These are phyloP conservation scores for Plectosphaerella plurivora DNA, from an alignment of 2,329 filamentous ascomycete genomes.

Conservation along the genomic window DNA sequence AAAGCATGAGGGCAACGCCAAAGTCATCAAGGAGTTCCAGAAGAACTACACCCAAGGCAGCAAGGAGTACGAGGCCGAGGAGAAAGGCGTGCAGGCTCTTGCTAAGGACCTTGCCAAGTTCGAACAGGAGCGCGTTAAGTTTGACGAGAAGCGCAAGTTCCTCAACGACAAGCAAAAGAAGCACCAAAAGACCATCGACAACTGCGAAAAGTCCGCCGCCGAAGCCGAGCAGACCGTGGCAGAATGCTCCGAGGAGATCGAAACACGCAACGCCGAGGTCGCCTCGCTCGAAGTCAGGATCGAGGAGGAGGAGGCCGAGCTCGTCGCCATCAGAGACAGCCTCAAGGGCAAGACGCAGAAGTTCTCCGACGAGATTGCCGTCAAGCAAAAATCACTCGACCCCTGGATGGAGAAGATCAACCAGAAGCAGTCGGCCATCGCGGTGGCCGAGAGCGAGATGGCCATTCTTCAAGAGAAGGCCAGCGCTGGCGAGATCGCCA, in stretches of 20 bases:
- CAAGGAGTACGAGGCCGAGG: conserved; percentile 77
- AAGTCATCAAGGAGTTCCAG: conserved; percentile 84
- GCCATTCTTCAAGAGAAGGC: conserved; percentile 87
- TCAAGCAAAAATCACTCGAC: conserved; percentile 89
- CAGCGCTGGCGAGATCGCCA: conserved; percentile 77
- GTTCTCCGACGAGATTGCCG: conserved; percentile 86
- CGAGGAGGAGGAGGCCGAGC: conserved; percentile 73
- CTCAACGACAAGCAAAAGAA: conserved; percentile 88
- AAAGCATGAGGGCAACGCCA: conserved; percentile 85
- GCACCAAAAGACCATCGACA: conserved; percentile 79
- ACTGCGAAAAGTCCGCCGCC: conserved; percentile 67
- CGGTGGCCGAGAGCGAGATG: conserved; percentile 90
- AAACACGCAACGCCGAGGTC: conserved; percentile 71
- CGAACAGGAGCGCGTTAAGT: conserved; percentile 95
- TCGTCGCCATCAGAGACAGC: conserved; percentile 76
- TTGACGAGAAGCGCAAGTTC: conserved; percentile 97
- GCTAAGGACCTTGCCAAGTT: conserved; percentile 87
- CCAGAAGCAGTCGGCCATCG: conserved; percentile 89
- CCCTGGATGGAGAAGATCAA: conserved; percentile 98
- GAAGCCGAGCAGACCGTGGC: conserved; percentile 76
- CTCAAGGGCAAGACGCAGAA: conserved; percentile 95
- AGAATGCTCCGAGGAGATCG: conserved; percentile 73
- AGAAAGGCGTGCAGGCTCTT: conserved; percentile 74
- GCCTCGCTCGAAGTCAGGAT: conserved; percentile 71
- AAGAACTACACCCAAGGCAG: conserved; percentile 77